These are phyloP conservation scores for Podospora bellae-mahoneyi DNA, from an alignment of 495 filamentous ascomycete species.

Conservation along the genomic window DNA sequence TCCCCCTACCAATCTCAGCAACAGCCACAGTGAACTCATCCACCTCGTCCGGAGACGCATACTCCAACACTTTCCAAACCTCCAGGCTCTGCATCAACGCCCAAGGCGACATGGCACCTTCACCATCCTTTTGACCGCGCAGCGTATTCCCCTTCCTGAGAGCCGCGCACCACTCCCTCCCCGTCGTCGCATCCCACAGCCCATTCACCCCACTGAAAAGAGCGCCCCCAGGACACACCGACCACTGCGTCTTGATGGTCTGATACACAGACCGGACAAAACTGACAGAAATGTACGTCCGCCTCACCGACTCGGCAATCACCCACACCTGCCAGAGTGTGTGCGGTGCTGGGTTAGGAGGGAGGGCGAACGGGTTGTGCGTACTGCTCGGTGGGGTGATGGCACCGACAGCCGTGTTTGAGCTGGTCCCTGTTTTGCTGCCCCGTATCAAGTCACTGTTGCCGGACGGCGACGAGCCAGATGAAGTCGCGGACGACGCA, in stretches of 20 bases:
- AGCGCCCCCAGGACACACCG: slow-evolving; percentile 31
- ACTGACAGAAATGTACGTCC: slow-evolving; percentile 29
- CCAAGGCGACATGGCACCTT: slow-evolving; percentile 7
- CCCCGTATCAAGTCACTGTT: not conserved
- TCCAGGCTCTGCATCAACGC: slow-evolving; percentile 21
- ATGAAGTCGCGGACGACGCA: not conserved
- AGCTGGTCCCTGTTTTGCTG: not conserved
- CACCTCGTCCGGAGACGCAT: slow-evolving; percentile 21
- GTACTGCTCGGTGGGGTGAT: slow-evolving; percentile 8
- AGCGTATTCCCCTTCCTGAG: not conserved
- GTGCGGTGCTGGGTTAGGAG: slow-evolving; percentile 26
- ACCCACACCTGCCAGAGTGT: slow-evolving; percentile 38
- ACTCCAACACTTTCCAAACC: slow-evolving; percentile 21
- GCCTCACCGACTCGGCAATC: slow-evolving; percentile 35
- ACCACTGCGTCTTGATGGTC: slow-evolving; percentile 34
- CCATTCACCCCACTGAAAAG: slow-evolving; percentile 31
- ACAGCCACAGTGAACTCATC: slow-evolving; percentile 29
- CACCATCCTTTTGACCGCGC: slow-evolving; percentile 10
- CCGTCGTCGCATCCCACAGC: slow-evolving; percentile 37
- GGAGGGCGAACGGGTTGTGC: slow-evolving; percentile 21
- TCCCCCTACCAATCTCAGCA: slow-evolving; percentile 25
- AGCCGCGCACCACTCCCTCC: slow-evolving; percentile 25
- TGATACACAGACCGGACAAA: slow-evolving; percentile 29
- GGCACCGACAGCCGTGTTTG: not conserved
- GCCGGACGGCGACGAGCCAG: not conserved